phyloP scores from a whole-genome alignment of 2,329 filamentous ascomycete species.

The Phialemoniopsis sp. region DNA sequence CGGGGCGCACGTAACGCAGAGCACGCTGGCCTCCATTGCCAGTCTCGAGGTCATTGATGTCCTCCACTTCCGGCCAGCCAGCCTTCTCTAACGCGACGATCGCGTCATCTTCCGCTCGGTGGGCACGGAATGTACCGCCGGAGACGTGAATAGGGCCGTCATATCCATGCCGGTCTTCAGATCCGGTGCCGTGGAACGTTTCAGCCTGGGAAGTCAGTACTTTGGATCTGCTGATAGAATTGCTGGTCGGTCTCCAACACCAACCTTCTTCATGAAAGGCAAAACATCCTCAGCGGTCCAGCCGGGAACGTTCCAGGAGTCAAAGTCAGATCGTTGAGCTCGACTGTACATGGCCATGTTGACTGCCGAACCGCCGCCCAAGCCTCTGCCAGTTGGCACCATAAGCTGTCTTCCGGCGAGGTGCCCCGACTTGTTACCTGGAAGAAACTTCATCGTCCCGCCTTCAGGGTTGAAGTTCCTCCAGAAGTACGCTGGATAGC shows the following conservation, averaged over 20 bases:
- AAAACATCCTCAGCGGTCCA: slow-evolving; percentile 26
- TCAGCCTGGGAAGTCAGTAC: slow-evolving; percentile 28
- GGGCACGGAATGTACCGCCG: slow-evolving; percentile 38
- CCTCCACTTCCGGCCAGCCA: slow-evolving; percentile 47
- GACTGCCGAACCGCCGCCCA: slow-evolving; percentile 47
- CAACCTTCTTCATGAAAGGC: slow-evolving; percentile 44
- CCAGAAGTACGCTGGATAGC: slow-evolving; percentile 44
- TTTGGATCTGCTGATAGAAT: background rate
- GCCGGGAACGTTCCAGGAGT: slow-evolving; percentile 11
- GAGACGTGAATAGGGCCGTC: slow-evolving; percentile 53
- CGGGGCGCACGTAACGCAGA: slow-evolving; percentile 24
- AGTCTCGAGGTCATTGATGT: slow-evolving; percentile 52
- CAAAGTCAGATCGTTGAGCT: slow-evolving; percentile 19
- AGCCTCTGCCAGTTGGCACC: slow-evolving; percentile 32
- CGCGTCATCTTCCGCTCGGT: slow-evolving; percentile 39
- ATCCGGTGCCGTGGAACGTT: slow-evolving; percentile 46
- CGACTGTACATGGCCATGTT: slow-evolving; percentile 36
- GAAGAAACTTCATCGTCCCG: slow-evolving; percentile 40
- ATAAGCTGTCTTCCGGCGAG: slow-evolving; percentile 35
- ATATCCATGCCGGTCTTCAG: slow-evolving; percentile 42
- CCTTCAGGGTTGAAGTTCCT: slow-evolving; percentile 38
- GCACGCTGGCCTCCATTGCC: too few relatives aligned
- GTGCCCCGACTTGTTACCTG: slow-evolving; percentile 23
- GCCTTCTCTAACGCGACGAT: slow-evolving; percentile 39
- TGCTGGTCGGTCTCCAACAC: too few relatives aligned